Percentiles rank a stretch among this genome's conserved stretches.
phyloP scores from a whole-genome alignment of 1,139 yeast genomes.

The Lodderomyces orthopsilosis region DNA sequence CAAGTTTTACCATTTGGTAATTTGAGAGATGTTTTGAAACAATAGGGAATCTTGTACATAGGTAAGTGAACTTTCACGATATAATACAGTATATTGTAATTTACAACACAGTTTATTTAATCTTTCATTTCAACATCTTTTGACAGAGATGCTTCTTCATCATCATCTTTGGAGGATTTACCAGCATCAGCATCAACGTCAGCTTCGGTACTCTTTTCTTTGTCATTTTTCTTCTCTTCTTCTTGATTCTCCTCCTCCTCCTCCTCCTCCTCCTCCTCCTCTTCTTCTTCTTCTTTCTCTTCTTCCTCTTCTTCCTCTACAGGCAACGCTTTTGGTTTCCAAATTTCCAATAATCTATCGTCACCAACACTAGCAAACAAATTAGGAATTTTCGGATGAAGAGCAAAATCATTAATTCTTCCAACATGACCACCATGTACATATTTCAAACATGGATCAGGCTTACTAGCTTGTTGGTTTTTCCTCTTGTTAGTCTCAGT shows the following conservation, averaged over 20 bases:
- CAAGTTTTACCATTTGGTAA: slow-evolving; percentile 83
- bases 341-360: slow-evolving; percentile 51
- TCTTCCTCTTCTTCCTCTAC: slow-evolving; percentile 44
- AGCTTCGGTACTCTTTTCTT: slow-evolving; percentile 2
- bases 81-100: no score
- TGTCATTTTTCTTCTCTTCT: not conserved
- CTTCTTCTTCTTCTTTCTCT: slow-evolving; percentile 26
- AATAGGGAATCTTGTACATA: slow-evolving; percentile 7
- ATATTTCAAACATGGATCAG: slow-evolving; percentile 60
- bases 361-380: slow-evolving; percentile 50
- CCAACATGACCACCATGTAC: slow-evolving; percentile 62
- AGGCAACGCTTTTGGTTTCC: slow-evolving; percentile 49
- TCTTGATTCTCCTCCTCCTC: not conserved
- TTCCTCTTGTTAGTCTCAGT: slow-evolving; percentile 14
- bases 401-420: slow-evolving; percentile 47
- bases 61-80: no score
- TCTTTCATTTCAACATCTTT: slow-evolving; percentile 7
- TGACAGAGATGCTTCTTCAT: not conserved
- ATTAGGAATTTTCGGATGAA: slow-evolving; percentile 46
- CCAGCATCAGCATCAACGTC: slow-evolving; percentile 1
- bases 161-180: not conserved
- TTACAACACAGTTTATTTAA: not conserved
- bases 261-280: slow-evolving; percentile 18
- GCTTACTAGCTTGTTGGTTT: slow-evolving; percentile 20
- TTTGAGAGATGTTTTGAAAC: slow-evolving; percentile 56